phyloP scores from a whole-genome alignment of 768 basidiomycete species.

The Naematelia aurantialba region DNA sequence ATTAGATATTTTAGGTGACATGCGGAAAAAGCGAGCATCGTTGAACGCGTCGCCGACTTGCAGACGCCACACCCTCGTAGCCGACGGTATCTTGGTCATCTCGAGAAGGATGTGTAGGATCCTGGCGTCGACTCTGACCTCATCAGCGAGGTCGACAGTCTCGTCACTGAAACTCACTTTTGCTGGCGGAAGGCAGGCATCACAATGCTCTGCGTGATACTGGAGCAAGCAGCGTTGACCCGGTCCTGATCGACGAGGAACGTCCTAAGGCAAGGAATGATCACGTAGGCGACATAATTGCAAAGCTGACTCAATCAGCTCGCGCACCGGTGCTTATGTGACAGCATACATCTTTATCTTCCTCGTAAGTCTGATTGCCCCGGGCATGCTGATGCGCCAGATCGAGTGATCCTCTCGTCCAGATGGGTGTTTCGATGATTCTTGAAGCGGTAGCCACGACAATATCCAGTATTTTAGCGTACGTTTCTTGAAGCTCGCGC shows the following conservation, averaged over 20 bases:
- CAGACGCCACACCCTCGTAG: constrained; percentile 78
- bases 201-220: constrained; percentile 78
- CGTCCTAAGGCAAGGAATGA: constrained; percentile 70
- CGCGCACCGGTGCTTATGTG: neutral
- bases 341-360: neutral
- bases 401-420: constrained; percentile 11
- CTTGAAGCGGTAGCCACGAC: constrained; percentile 62
- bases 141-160: constrained; percentile 6
- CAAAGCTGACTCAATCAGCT: constrained; percentile 58
- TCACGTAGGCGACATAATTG: constrained; percentile 63
- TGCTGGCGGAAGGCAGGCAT: constrained; percentile 72
- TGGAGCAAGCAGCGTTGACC: constrained; percentile 70
- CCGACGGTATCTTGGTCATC: constrained; percentile 71
- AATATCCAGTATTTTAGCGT: constrained; percentile 76
- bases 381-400: neutral
- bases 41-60: constrained; percentile 75
- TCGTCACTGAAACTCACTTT: constrained; percentile 55
- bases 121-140: constrained; percentile 56
- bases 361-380: neutral
- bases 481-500: constrained; percentile 88
- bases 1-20: constrained; percentile 53
- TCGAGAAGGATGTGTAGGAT: constrained; percentile 69
- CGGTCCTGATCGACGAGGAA: constrained; percentile 83
- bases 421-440: constrained; percentile 20
- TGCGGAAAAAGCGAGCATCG: constrained; percentile 74